phyloP scores from a whole-genome alignment of 108 stramenopile genomes.

The Chaetoceros tenuissimus region DNA sequence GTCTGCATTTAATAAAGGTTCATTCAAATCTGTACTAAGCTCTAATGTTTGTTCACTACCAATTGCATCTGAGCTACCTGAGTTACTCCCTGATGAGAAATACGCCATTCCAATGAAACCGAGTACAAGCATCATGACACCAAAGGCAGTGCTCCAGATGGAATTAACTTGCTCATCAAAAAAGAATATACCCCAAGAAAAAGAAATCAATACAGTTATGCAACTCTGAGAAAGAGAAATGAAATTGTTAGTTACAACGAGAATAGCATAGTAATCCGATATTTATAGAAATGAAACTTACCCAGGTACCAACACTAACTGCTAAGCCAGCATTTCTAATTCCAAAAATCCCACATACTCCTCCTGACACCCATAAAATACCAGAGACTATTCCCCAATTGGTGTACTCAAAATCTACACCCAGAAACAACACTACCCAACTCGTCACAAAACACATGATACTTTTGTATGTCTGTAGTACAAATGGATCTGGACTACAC shows the following conservation, averaged over 20 bases:
- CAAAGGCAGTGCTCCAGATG: slow-evolving; percentile 12
- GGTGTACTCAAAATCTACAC: slow-evolving; percentile 45
- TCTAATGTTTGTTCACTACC: too few relatives aligned
- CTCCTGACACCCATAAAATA: slow-evolving; percentile 61
- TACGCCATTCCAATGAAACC: slow-evolving; percentile 42
- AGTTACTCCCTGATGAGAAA: slow-evolving; percentile 13
- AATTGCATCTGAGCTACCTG: too few relatives aligned
- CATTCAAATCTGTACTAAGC: neutral
- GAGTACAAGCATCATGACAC: slow-evolving; percentile 20
- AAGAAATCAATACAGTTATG: slow-evolving; percentile 55
- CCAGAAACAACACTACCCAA: slow-evolving; percentile 38
- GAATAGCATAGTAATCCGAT: too few relatives aligned
- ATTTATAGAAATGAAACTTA: too few relatives aligned
- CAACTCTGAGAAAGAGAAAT: too few relatives aligned
- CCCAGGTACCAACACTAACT: slow-evolving; percentile 61
- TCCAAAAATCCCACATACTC: slow-evolving; percentile 34
- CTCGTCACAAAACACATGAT: slow-evolving; percentile 40
- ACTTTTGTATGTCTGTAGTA: slow-evolving; percentile 43
- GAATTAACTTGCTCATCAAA: slow-evolving; percentile 53
- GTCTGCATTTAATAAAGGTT: neutral
- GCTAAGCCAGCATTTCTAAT: slow-evolving; percentile 69
- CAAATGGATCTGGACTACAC: neutral
- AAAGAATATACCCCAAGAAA: slow-evolving; percentile 52
- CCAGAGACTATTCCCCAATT: slow-evolving; percentile 67
- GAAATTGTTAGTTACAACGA: too few relatives aligned